Evolutionary conservation across 2,329 filamentous ascomycete species (phyloP), one percentile per base, ranked within the genome.

Genomic region (Stagonosporopsis vannaccii): DNA sequence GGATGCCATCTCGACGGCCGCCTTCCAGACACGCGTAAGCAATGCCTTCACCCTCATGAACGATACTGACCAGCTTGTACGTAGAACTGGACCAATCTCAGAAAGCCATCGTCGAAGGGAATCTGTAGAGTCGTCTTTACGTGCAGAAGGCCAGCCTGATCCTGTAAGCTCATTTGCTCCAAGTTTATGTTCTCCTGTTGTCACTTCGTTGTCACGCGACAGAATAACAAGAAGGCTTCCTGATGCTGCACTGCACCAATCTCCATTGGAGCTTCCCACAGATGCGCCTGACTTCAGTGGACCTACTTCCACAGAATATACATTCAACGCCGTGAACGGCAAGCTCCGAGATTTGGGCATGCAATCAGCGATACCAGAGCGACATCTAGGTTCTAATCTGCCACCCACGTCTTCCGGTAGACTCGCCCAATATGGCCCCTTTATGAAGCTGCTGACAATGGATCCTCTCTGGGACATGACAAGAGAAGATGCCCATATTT

Each of bases 401-500:
- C 50, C 45, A 15, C 28, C 56, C 6, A 54, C 56, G 15, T 51
- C 50, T 6, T 51, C 56, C 12, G 37, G 50, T 23, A 33, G 56
- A 36, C 32, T 59, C 4, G 56, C 56, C 15, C 56, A 55, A 15
- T 59, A 59, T 33, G 56, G 56, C 1, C 56, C 51, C 4, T 59
- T 59, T 41, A 55, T 59, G 56, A 59, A 55, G 22, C 25, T 59
- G 6, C 35, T 59, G 19, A 59, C 45, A 7, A 55, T 55, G 51
- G 56, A 59, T 41, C 56, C 56, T 42, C 45, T 59, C 9, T 59
- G 56, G 56, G 56, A 59, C 44, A 54, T 59, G 44, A 51, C 50
- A 12, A 45, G 42, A 43, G 46, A 59, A 50, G 45, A 46, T 15
- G 51, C 56, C 15, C 15, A 42, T 4, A 17, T 44, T 6, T 30